Conservation (phyloP, 140 eudicot species). For the Flaveria floridana region DNA sequence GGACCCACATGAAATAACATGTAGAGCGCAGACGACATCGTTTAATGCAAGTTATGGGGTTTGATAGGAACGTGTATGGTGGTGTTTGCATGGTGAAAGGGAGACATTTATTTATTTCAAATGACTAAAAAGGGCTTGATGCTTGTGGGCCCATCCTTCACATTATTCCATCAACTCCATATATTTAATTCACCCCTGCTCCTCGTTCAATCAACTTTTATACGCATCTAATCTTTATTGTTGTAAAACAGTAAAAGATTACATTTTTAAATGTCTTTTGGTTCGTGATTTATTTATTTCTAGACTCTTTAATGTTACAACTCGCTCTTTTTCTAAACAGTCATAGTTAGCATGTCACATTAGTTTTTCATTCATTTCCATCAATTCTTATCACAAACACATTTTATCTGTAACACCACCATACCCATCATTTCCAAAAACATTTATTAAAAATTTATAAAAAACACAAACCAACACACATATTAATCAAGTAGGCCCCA, state of each 20-base stretch:
- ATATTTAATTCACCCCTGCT: background rate
- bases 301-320: too few relatives aligned
- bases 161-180: constrained; percentile 30
- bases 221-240: background rate
- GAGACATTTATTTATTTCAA: constrained; percentile 31
- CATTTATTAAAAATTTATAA: too few relatives aligned
- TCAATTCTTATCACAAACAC: too few relatives aligned
- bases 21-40: constrained; percentile 21
- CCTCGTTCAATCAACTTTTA: background rate
- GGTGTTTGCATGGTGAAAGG: constrained; percentile 43
- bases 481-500: too few relatives aligned
- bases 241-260: too few relatives aligned
- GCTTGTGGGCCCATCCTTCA: constrained; percentile 37
- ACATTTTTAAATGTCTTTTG: background rate
- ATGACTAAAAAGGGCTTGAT: constrained; percentile 29
- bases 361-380: too few relatives aligned
- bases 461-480: too few relatives aligned
- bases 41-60: constrained; percentile 28
- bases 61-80: constrained; percentile 50
- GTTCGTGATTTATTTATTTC: too few relatives aligned
- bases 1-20: constrained; percentile 35
- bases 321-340: too few relatives aligned
- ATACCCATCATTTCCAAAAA: too few relatives aligned
- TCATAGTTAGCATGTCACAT: too few relatives aligned
- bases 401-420: too few relatives aligned